Base-by-base conservation (phyloP, 306 rosid species). In the Fragaria nilgerrensis region DNA sequence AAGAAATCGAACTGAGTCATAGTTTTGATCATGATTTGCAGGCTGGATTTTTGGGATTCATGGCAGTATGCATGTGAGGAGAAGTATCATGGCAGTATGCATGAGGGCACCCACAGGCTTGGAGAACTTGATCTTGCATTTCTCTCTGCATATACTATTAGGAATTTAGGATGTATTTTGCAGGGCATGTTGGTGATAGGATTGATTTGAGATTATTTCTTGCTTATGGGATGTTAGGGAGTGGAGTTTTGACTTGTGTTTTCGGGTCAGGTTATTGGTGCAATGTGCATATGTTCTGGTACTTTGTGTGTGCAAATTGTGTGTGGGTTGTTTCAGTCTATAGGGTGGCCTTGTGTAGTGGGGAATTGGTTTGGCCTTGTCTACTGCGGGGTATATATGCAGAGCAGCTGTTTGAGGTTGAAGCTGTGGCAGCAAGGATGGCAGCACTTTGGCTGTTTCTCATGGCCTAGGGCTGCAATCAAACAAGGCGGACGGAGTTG, bases 271-370 rank as follows among this genome's bases (percentile, higher is more conserved):
- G 99, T 1, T 96, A 90, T 75, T 96, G 97, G 97, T 84, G 93
- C 3, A 78, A 85, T 81, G 78, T 92, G 81, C 99, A 96, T 84
- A 79, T 71, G 19, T 79, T 96, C 79, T 90, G 92, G 64, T 96
- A 79, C 82, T 95, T 86, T 74, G 19, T 92, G 55, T 69, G 96
- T 92, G 79, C 99, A 95, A 85, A 73, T 91, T 76, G 70, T 89
- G 49, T 89, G 98, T 80, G 98, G 99, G 37, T 78, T 96, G 56
- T 86, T 96, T 89, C 97, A 92, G 84, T 92, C 99, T 13, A 89
- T 92, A 81, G 97, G 97, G 74, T 96, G 99, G 98, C 99, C 98
- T 74, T 96, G 96, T 85, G 73, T 93, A 66, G 92, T 91, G 44
- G 97, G 98, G 50, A 91, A 90, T 78, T 91, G 98, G 98, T 86